Conservation (phyloP, 176 grass and related monocot genomes). For the Oryza glaberrima region DNA sequence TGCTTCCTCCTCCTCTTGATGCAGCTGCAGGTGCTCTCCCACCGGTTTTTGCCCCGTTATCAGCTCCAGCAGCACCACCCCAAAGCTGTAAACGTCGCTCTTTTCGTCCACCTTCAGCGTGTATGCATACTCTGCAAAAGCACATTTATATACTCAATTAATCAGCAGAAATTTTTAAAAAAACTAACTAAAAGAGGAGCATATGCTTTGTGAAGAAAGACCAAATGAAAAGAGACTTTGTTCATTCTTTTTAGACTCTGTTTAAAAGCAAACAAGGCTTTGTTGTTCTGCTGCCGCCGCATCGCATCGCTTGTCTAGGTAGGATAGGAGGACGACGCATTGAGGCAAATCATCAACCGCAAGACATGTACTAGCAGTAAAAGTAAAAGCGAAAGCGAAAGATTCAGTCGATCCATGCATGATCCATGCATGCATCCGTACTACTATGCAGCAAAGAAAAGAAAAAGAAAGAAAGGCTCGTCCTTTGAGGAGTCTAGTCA, state of each 20-base stretch:
- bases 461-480: neutral
- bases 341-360: neutral
- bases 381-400: neutral
- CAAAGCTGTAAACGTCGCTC: slow-evolving; percentile 77
- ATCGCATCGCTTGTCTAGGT: too few species aligned
- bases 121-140: slow-evolving; percentile 77
- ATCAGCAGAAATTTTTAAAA: neutral
- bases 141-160: neutral
- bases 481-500: slow-evolving; percentile 39
- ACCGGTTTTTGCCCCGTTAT: slow-evolving; percentile 61
- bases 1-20: neutral
- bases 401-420: neutral
- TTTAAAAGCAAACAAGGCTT: neutral
- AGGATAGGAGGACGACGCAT: too few species aligned
- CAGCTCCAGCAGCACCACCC: slow-evolving; percentile 64
- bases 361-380: neutral
- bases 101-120: slow-evolving; percentile 85
- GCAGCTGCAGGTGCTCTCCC: slow-evolving; percentile 46
- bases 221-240: slow-evolving; percentile 6
- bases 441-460: neutral
- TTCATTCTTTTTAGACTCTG: neutral
- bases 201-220: neutral
- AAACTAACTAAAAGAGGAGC: too few species aligned
- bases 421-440: neutral
- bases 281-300: too few species aligned